Evolutionary conservation across 345 rosid genomes (phyloP).

Genomic region (Acer yangbiense): DNA sequence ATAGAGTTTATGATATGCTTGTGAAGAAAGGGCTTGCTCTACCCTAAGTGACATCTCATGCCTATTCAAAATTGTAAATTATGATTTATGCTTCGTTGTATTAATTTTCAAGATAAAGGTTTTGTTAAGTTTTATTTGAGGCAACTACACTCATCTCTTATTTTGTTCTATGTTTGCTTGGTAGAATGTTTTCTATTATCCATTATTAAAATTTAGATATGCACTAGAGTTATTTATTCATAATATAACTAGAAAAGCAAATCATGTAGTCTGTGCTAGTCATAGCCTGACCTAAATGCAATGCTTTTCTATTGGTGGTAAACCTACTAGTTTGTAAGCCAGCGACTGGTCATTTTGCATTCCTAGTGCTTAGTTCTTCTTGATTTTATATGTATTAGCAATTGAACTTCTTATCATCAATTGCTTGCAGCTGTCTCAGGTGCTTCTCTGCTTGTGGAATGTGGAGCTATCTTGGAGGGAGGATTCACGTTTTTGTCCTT

Average conservation of each 20-base stretch:
- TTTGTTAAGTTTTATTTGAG: no score
- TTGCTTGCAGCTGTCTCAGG: constrained; percentile 35
- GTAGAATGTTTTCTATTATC: neutral
- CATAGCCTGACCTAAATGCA: neutral
- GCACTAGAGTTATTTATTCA: neutral
- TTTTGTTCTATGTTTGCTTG: constrained; percentile 10
- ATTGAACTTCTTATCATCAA: neutral
- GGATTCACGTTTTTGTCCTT: constrained; percentile 79
- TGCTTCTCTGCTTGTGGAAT: constrained; percentile 53
- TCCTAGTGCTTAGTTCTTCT: neutral
- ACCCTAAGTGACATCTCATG: constrained; percentile 31
- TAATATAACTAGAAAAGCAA: neutral
- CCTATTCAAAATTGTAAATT: neutral
- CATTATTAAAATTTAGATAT: neutral
- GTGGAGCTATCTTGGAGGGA: constrained; percentile 75
- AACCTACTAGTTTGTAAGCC: neutral
- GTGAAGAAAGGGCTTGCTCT: constrained; percentile 92
- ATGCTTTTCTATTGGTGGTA: neutral
- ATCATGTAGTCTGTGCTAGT: neutral
- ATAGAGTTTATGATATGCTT: constrained; percentile 87
- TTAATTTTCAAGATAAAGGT: neutral
- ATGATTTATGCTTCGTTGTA: neutral
- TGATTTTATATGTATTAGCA: neutral
- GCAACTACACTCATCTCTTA: no score
- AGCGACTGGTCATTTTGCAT: constrained; percentile 7